Base-by-base conservation (phyloP, 225 moss, liverwort and hornwort species). In the Sphagnum tenellum region DNA sequence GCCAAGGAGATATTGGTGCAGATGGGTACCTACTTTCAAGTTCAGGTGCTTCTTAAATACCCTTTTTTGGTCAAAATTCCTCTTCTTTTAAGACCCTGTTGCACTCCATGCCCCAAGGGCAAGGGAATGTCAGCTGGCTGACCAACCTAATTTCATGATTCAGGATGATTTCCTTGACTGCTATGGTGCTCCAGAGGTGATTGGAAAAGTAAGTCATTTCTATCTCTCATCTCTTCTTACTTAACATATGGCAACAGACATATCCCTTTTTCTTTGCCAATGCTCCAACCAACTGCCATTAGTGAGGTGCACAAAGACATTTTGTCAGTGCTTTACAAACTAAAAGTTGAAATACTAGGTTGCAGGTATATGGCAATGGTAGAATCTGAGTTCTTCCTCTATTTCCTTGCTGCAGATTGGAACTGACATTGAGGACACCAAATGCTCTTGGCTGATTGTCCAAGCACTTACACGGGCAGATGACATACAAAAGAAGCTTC, bases 11-110 rank as follows among this genome's bases (percentile, higher is more conserved):
- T 98, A 64, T 82, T 98, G 59, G 83, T 98, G 14, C 82, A 85
- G 67, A 98, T 98, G 92, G 96, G 96, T 52, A 98, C 85, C 13
- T 98, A 92, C 73, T 98, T 96, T 74, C 92, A 92, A 90, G 92
- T 90, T 74, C 90, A 96, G 89, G 96, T 90, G 71, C 59, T 47
- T 12, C 12, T 44, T 47, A 45, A 29, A 3, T 4, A 60, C 5
- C 12, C 29, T 44, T 5, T n/a, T 44, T 9, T 7, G 7, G 45
- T 14, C 59, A 8, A 48, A 46, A 53, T 51, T 55, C 12, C 5
- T 29, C 29, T 0, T 29, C 29, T 29, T 29, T 29, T 29, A 29
- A 29, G 29, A 29, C 29, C n/a, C n/a, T n/a, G n/a, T n/a, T n/a
- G n/a, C n/a, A n/a, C n/a, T n/a, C n/a, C n/a, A n/a, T n/a, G n/a